Base-by-base conservation (phyloP, 805 yeast species). In the Yarrowia hollandica region DNA sequence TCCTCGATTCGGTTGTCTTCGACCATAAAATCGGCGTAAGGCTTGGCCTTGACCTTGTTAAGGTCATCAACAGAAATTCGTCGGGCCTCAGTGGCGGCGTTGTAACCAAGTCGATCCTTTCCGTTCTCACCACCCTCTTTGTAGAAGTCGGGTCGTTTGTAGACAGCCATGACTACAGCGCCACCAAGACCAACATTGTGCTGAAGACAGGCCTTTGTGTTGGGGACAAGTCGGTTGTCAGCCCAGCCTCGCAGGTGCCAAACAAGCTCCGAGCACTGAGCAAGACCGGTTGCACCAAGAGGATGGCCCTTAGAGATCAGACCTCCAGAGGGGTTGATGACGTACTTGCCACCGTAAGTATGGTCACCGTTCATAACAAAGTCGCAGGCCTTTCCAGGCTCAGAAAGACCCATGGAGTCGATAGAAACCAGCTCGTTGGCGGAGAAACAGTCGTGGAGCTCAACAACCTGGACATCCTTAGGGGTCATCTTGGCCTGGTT, bases 231-330 rank as follows among this genome's bases (percentile, higher is more conserved):
- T 23, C 68, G 66, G 54, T 65, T 65, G 33, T 63, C 63, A 6
- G 68, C 67, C 66, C 67, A 64, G 15, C 67, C 67, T 55, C 68
- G 64, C 28, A 65, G 59, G 41, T 65, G 68, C 68, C 68, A 65
- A 21, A 62, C 64, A 5, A 65, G 62, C 39, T 65, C 68, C 8
- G 67, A 61, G 42, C 65, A 62, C 58, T 65, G 68, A 22, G 67
- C 67, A 14, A 65, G 42, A 10, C 68, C 68, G 18, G 68, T 65
- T 22, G 68, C 68, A 16, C 68, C 68, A n/a, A 65, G 57, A 15
- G 68, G 68, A 35, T 65, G 68, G 21, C 68, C 68, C 60, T 65
- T 65, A 38, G 63, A 60, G 37, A 65, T 65, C 21, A 65, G 65
- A 21, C 68, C 68, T 26, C 68, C 68, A 11, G 68, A 65, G 8